Conservation (phyloP, 2,329 filamentous ascomycete genomes). For the Diplodia intermedia region DNA sequence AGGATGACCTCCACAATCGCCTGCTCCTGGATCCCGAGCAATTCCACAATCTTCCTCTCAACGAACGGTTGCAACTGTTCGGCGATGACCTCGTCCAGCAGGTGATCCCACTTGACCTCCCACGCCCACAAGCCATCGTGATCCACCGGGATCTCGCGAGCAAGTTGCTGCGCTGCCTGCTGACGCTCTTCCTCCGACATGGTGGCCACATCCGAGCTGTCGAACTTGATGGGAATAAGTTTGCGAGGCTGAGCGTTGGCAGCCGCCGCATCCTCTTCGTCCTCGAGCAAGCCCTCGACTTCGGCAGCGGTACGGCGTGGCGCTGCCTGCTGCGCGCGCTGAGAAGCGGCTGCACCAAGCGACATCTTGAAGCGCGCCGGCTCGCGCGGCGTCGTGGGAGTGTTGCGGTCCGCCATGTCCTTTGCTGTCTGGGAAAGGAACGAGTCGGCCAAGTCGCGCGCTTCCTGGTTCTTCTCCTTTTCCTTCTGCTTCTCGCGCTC, state of each 20-base stretch:
- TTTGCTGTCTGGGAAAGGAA: conserved; percentile 86
- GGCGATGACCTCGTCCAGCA: conserved; percentile 80
- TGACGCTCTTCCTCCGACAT: conserved; percentile 88
- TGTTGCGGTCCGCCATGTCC: conserved; percentile 64
- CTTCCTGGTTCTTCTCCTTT: conserved; percentile 75
- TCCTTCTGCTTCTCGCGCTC: conserved; percentile 74
- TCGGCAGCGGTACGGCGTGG: conserved; percentile 84
- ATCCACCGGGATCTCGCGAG: conserved; percentile 87
- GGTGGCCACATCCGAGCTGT: conserved; percentile 49
- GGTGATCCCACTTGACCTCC: conserved; percentile 88
- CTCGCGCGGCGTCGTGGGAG: conserved; percentile 55
- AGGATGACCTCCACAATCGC: conserved; percentile 93
- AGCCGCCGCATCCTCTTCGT: conserved; percentile 77
- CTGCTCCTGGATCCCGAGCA: conserved; percentile 94
- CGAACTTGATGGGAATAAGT: conserved; percentile 61
- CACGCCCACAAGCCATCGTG: conserved; percentile 90
- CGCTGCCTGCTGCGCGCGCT: conserved; percentile 67
- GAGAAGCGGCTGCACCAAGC: conserved; percentile 82
- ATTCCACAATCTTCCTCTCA: conserved; percentile 97
- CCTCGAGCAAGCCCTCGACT: conserved; percentile 91
- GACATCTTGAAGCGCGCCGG: conserved; percentile 91
- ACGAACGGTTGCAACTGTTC: conserved; percentile 94
- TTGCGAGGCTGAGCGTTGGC: conserved; percentile 72
- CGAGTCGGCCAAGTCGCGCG: conserved; percentile 83
- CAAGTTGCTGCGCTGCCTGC: conserved; percentile 80